These are phyloP conservation scores for Endotrypanum monterogeii DNA, from an alignment of 208 protist genomes.

Conservation along the genomic window DNA sequence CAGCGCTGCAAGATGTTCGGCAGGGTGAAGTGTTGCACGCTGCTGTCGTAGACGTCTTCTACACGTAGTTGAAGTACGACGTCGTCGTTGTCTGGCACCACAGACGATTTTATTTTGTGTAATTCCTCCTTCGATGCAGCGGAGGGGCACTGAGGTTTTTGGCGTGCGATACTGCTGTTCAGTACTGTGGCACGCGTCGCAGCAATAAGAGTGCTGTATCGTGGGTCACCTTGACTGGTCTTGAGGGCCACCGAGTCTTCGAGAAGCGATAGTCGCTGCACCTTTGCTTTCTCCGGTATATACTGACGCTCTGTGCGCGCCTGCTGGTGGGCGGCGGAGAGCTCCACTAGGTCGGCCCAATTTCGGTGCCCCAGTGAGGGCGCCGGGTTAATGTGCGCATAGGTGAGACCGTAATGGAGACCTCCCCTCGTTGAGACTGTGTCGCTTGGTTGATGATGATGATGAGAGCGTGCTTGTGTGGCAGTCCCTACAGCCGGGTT, in stretches of 20 bases:
- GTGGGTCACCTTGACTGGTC: slow-evolving; percentile 17
- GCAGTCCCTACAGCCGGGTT: slow-evolving; percentile 13
- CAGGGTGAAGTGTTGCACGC: slow-evolving; percentile 33
- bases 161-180: slow-evolving; percentile 14
- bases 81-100: slow-evolving; percentile 22
- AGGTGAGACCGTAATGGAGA: slow-evolving; percentile 15
- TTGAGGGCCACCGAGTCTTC: slow-evolving; percentile 18
- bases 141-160: background rate
- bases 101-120: background rate
- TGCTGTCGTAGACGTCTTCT: slow-evolving; percentile 43
- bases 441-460: background rate
- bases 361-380: background rate
- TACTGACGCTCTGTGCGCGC: slow-evolving; percentile 32
- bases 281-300: slow-evolving; percentile 22
- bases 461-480: background rate
- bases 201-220: slow-evolving; percentile 17
- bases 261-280: slow-evolving; percentile 32
- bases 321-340: slow-evolving; percentile 30
- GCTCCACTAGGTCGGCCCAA: slow-evolving; percentile 30
- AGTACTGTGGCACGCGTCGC: slow-evolving; percentile 18
- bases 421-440: background rate
- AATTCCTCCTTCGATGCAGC: background rate
- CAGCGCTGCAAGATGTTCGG: slow-evolving; percentile 20
- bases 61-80: slow-evolving; percentile 27
- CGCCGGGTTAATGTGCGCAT: background rate